A percentile compares a stretch with the other conserved stretches of the same genome.
These are phyloP conservation scores for Solanum bukasovii DNA, from an alignment of 257 asterid genomes.

Conservation along the genomic window DNA sequence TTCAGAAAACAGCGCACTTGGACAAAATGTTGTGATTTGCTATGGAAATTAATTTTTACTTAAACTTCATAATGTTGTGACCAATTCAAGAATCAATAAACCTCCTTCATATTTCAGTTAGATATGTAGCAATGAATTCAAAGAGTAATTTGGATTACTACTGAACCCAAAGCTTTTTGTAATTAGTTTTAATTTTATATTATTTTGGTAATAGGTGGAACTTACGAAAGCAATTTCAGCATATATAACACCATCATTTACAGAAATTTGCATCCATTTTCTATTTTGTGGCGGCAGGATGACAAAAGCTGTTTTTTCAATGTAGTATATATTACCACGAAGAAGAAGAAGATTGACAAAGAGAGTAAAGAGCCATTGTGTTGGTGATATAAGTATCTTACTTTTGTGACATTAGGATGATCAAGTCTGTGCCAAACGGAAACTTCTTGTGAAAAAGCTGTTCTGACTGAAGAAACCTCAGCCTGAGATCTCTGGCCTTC, in stretches of 20 bases:
- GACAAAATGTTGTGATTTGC: background rate
- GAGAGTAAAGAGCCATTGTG: background rate
- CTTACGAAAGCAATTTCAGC: background rate
- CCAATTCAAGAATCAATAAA: background rate
- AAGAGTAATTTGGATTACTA: background rate
- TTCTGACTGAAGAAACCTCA: conserved; percentile 56
- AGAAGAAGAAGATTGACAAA: background rate
- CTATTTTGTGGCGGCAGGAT: background rate
- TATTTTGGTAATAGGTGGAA: background rate
- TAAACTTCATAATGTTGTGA: background rate
- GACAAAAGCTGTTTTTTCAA: background rate
- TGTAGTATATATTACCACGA: background rate
- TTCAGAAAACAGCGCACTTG: background rate
- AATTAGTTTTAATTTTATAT: background rate
- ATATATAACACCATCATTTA: background rate
- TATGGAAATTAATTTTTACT: background rate
- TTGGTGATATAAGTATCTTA: conserved; percentile 5
- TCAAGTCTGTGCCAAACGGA: conserved; percentile 87
- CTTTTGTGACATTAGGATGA: conserved; percentile 91
- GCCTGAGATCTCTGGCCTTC: conserved; percentile 59
- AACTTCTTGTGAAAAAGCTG: conserved; percentile 80
- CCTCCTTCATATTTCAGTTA: background rate
- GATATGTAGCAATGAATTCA: background rate
- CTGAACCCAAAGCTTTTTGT: background rate
- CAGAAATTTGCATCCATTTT: background rate